Evolutionary conservation across 1,139 yeast genomes (phyloP), one percentile per base, ranked within the genome.

Genomic region (Hyphopichia buzzinii): DNA sequence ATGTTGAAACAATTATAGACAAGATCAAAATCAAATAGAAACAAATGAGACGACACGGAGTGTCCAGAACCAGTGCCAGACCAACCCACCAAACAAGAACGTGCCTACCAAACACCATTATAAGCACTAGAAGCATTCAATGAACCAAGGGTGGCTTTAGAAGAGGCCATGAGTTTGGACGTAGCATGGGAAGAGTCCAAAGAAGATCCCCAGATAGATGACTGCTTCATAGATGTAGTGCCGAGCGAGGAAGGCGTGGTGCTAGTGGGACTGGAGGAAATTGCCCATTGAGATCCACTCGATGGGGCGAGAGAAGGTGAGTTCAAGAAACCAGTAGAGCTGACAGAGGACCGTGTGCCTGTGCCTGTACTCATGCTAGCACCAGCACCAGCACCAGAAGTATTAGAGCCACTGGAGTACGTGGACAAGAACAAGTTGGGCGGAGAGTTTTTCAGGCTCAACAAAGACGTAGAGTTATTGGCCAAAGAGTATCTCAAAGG

Each of bases 391-490:
- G 39, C 33, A n/a, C 38, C 35, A 26, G 34, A 26, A 8, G 41
- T 33, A 19, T 45, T 36, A 16, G 48, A 37, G 12, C 42, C 44
- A 8, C 46, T 39, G 7, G 44, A 26, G 10, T 38, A 34, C 4
- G 49, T 50, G 26, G 49, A 43, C 35, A 55, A 47, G 33, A 55
- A 52, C 41, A 57, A 48, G 34, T 50, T 57, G 12, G 62, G 60
- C 7, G 64, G 63, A n/a, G 63, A 54, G 38, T 39, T 43, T 26
- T 44, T 55, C 38, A 52, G 55, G 35, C 49, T 47, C 42, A 46
- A 26, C 41, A 50, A 35, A 34, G 50, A 56, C 8, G 31, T n/a
- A 10, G 23, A 11, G 11, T 29, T 29, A 29, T 19, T 19, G 10
- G 8, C 23, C 23, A 19, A 19, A 19, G 6, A 7, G 23, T 7